These are phyloP conservation scores for Coemansia sp. DNA, from an alignment of 192 early-diverging fungal species.

Conservation along the genomic window DNA sequence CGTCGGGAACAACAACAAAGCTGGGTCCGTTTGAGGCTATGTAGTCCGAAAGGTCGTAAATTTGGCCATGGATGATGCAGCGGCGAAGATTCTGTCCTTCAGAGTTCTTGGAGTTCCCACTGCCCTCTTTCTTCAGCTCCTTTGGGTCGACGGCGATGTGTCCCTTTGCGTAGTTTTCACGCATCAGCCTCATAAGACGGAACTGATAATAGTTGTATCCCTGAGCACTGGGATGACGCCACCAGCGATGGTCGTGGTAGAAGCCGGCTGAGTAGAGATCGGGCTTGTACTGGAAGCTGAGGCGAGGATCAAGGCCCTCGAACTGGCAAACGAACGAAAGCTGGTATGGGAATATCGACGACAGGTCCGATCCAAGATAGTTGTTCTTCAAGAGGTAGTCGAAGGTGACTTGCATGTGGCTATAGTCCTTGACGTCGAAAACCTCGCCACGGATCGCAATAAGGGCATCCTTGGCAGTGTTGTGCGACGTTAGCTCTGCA, in stretches of 20 bases:
- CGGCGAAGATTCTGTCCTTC: slow-evolving; percentile 48
- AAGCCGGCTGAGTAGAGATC: slow-evolving; percentile 60
- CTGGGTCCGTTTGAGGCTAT: slow-evolving; percentile 52
- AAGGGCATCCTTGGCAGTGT: slow-evolving; percentile 59
- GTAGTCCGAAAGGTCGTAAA: slow-evolving; percentile 75
- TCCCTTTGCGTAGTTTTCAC: slow-evolving; percentile 65
- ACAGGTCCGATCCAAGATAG: slow-evolving; percentile 69
- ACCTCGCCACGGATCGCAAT: slow-evolving; percentile 78
- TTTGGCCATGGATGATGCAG: slow-evolving; percentile 68
- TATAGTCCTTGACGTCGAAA: slow-evolving; percentile 72
- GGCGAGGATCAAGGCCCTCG: slow-evolving; percentile 54
- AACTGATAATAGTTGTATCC: slow-evolving; percentile 70
- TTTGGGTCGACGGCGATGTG: slow-evolving; percentile 63
- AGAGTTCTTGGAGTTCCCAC: slow-evolving; percentile 44
- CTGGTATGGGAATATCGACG: slow-evolving; percentile 70
- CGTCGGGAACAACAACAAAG: slow-evolving; percentile 45
- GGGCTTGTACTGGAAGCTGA: slow-evolving; percentile 55
- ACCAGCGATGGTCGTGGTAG: slow-evolving; percentile 73
- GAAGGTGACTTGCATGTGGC: slow-evolving; percentile 53
- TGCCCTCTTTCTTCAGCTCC: slow-evolving; percentile 57
- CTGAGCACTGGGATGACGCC: slow-evolving; percentile 57
- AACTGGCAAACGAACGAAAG: slow-evolving; percentile 61
- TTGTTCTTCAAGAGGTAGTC: slow-evolving; percentile 50
- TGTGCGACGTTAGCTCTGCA: slow-evolving; percentile 62
- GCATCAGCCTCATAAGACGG: slow-evolving; percentile 61